These are phyloP conservation scores for Nadsonia commutata DNA, from an alignment of 1,139 yeast genomes.

Conservation along the genomic window DNA sequence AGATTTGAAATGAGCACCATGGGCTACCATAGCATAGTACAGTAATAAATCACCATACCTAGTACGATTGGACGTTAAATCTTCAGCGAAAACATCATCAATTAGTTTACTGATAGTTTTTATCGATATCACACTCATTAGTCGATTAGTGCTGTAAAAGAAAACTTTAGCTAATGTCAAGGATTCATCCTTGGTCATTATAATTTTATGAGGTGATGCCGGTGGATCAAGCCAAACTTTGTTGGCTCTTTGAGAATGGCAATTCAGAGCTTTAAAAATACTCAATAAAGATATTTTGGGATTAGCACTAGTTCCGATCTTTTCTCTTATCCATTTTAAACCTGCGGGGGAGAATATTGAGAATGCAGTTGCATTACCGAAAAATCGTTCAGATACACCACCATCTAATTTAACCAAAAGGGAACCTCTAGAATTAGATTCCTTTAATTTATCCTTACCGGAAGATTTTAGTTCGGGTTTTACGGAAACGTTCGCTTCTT, in stretches of 20 bases:
- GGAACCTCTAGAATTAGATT: conserved; percentile 10
- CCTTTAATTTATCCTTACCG: conserved; percentile 1
- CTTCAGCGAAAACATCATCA: not conserved
- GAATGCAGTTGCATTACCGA: conserved; percentile 19
- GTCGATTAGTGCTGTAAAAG: conserved; percentile 6
- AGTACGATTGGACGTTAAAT: not conserved
- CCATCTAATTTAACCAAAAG: conserved; percentile 9
- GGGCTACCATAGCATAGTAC: not conserved
- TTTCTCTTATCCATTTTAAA: conserved; percentile 26
- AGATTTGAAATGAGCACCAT: no score
- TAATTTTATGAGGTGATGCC: conserved; percentile 4
- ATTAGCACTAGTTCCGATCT: conserved; percentile 19
- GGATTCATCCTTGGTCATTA: conserved; percentile 23
- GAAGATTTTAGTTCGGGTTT: conserved; percentile 7
- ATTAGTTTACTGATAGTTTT: not conserved
- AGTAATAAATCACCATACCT: not conserved
- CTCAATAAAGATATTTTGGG: conserved; percentile 14
- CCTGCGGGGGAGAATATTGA: conserved; percentile 28
- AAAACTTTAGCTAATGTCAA: conserved; percentile 10
- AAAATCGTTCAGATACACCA: conserved; percentile 7
- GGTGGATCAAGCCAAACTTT: not conserved
- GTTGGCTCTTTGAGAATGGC: not conserved
- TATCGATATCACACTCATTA: conserved; percentile 5
- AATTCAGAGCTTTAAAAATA: not conserved
- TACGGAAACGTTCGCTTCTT: conserved; percentile 6